Evolutionary conservation across 768 basidiomycete genomes (phyloP).

Genomic region (Russula sp.): DNA sequence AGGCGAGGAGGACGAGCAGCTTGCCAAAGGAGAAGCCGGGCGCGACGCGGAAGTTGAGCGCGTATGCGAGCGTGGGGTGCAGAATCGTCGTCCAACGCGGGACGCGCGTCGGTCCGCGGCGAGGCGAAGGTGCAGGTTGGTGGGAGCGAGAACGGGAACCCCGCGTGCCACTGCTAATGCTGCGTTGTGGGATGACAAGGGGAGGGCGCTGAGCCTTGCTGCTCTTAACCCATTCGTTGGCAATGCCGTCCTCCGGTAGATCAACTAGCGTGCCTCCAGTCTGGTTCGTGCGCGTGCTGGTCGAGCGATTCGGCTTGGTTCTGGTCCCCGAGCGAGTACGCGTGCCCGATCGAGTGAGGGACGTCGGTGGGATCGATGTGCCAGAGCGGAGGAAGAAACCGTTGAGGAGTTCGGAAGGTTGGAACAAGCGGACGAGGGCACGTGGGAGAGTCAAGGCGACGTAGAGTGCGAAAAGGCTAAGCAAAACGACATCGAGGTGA

Average conservation of each 20-base stretch:
- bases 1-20: constrained; percentile 38
- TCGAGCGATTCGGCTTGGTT: constrained; percentile 1
- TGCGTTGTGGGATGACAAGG: background rate
- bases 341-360: constrained; percentile 23
- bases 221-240: background rate
- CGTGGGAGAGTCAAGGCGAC: constrained; percentile 27
- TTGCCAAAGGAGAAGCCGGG: constrained; percentile 42
- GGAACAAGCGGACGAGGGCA: constrained; percentile 23
- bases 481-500: constrained; percentile 23
- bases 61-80: constrained; percentile 37
- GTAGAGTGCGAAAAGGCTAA: constrained; percentile 24
- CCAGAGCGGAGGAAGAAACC: constrained; percentile 27
- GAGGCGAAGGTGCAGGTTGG: background rate
- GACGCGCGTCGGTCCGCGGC: constrained; percentile 37
- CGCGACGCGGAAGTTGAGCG: constrained; percentile 38
- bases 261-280: constrained; percentile 6
- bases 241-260: constrained; percentile 2
- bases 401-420: constrained; percentile 25
- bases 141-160: background rate
- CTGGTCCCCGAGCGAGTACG: constrained; percentile 16
- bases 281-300: constrained; percentile 5
- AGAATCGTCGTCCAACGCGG: constrained; percentile 39
- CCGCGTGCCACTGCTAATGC: background rate
- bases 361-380: background rate
- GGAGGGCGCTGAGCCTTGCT: background rate